Evolutionary conservation across 2,329 filamentous ascomycete genomes (phyloP).

Genomic region (Pseudogymnoascus sp.): DNA sequence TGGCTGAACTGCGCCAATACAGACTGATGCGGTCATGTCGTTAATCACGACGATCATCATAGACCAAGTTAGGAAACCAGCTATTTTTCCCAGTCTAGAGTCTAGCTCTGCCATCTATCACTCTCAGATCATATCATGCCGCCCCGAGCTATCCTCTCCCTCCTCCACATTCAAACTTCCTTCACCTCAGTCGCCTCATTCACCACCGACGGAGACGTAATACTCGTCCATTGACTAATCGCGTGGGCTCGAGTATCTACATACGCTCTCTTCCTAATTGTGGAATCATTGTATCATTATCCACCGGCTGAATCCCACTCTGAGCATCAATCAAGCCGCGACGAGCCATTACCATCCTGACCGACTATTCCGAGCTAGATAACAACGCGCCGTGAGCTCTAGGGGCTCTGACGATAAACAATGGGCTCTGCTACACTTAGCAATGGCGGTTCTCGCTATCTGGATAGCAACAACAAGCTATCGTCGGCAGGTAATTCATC

Average conservation of each 20-base stretch:
- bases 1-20: background rate
- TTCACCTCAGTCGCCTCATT: background rate
- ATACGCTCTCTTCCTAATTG: background rate
- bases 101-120: background rate
- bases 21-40: slow-evolving; percentile 1
- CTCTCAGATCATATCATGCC: background rate
- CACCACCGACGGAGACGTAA: background rate
- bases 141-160: background rate
- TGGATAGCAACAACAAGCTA: slow-evolving; percentile 46
- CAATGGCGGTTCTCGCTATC: slow-evolving; percentile 21
- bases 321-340: background rate
- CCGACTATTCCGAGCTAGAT: background rate
- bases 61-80: background rate
- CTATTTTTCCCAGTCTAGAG: slow-evolving; percentile 2
- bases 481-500: slow-evolving; percentile 45
- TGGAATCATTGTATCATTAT: background rate
- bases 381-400: background rate
- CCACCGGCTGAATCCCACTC: background rate
- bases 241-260: background rate
- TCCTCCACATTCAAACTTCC: background rate
- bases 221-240: background rate
- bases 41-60: background rate
- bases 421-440: slow-evolving; percentile 20
- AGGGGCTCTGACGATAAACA: background rate
- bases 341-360: background rate